Evolutionary conservation across 1,284 basidiomycete species (phyloP).

Genomic region (Cystobasidium slooffiae): DNA sequence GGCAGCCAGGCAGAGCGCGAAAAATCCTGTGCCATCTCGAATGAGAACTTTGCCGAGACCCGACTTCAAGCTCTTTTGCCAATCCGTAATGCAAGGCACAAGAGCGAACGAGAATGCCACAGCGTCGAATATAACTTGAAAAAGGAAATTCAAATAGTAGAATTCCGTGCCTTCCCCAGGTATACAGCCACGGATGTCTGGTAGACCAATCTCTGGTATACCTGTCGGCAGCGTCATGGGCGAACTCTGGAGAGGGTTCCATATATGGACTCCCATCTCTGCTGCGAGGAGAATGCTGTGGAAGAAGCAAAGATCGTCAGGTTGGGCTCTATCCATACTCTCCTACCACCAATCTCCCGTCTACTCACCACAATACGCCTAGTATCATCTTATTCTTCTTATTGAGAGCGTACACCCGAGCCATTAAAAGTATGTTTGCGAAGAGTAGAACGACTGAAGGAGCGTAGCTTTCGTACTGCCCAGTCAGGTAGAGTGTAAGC

Average conservation of each 20-base stretch:
- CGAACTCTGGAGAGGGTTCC: neutral
- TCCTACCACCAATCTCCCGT: neutral
- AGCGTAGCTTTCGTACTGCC: neutral
- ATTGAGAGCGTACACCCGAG: neutral
- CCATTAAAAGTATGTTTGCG: slow-evolving; percentile 1
- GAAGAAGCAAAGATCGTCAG: neutral
- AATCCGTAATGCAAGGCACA: neutral
- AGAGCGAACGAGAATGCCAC: neutral
- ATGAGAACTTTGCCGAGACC: neutral
- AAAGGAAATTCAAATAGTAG: neutral
- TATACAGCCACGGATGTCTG: slow-evolving; percentile 4
- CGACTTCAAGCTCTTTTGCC: neutral
- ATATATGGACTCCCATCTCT: neutral
- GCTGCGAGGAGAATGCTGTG: neutral
- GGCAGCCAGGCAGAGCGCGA: neutral
- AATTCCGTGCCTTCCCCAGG: neutral
- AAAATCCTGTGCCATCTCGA: neutral
- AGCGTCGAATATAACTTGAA: neutral
- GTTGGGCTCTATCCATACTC: neutral
- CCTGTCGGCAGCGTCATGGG: neutral
- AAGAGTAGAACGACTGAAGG: neutral
- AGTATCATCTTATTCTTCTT: neutral
- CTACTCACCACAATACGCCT: neutral
- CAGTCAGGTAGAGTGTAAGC: neutral
- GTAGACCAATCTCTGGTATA: neutral